Evolutionary conservation across 2,329 filamentous ascomycete species (phyloP), one percentile per base, ranked within the genome.

Genomic region (Neonectria faginata): DNA sequence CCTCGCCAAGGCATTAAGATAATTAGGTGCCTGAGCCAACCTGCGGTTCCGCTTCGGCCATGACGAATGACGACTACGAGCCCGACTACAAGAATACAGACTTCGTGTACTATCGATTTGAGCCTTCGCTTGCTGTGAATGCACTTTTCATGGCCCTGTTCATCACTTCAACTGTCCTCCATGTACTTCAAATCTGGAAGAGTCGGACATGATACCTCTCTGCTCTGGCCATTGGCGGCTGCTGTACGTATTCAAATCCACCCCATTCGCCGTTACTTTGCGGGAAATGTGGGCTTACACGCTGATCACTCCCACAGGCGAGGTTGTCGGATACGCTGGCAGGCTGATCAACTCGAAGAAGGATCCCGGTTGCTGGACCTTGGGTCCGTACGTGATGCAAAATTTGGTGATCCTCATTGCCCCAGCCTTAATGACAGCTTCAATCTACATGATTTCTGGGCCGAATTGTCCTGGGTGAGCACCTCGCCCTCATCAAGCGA

Each of bases 261-360:
- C 22, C 22, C 22, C 22, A 22, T 22, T 22, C 22, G 22, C 22
- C 22, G 22, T 22, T 22, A 22, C 22, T 22, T 22, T 22, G 22
- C 22, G 22, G 22, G 22, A 22, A 22, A 22, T 6, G n/a, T n/a
- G 12, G 9, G 42, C 18, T 11, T 10, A 44, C 18, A n/a, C 9
- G n/a, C 42, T 55, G n/a, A 63, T 33, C 14, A 9, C 6, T 20
- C 12, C 45, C 18, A 22, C 4, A 76, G 74, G 65, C 6, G 73
- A 77, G 60, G 56, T 67, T 16, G 66, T 75, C 8, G 75, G 75
- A 55, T 88, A 87, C 68, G 74, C 84, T 45, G 84, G 82, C 5
- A 82, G 86, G 61, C 72, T 82, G 2, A 65, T 85, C 18, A 83
- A 83, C 1, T 74, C 78, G 0, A 55, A 69, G 2, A 67, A 84